phyloP scores from a whole-genome alignment of 2,329 filamentous ascomycete genomes.

The Periconia sp. region DNA sequence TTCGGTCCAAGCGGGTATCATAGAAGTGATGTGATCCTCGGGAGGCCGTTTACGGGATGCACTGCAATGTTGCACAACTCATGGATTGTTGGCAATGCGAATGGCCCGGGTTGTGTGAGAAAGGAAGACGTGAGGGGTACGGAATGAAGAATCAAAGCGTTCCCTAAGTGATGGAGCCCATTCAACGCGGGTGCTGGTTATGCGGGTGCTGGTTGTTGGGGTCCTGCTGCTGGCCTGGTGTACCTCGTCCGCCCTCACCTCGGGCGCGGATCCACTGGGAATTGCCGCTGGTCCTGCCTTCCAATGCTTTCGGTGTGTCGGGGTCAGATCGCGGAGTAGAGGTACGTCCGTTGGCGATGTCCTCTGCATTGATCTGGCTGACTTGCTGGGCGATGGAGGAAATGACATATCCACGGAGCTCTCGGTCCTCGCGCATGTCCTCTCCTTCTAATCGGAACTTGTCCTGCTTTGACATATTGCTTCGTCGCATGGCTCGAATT shows the following conservation, averaged over 20 bases:
- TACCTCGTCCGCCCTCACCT: constrained; percentile 38
- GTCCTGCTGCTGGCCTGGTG: constrained; percentile 38
- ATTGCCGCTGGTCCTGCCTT: constrained; percentile 46
- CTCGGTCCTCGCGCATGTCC: constrained; percentile 72
- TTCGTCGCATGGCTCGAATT: constrained; percentile 80
- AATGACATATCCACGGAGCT: constrained; percentile 74
- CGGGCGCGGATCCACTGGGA: constrained; percentile 40
- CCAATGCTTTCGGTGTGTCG: constrained; percentile 51
- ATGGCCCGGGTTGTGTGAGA: neutral
- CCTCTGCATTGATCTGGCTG: constrained; percentile 63
- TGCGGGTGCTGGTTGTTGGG: constrained; percentile 42
- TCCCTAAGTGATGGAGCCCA: neutral
- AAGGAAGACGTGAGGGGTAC: neutral
- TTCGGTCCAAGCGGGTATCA: constrained; percentile 10
- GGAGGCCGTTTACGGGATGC: constrained; percentile 9
- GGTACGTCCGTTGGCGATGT: constrained; percentile 33
- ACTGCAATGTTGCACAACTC: neutral
- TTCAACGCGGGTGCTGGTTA: constrained; percentile 42
- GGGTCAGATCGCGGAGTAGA: constrained; percentile 38
- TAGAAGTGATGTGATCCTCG: constrained; percentile 13
- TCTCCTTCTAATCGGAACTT: constrained; percentile 80
- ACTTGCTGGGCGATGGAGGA: constrained; percentile 73
- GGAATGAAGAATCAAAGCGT: neutral
- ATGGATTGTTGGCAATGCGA: neutral
- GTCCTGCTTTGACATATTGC: constrained; percentile 83